These are phyloP conservation scores for Pyrus pyrifolia DNA, from an alignment of 306 rosid species.

Conservation along the genomic window DNA sequence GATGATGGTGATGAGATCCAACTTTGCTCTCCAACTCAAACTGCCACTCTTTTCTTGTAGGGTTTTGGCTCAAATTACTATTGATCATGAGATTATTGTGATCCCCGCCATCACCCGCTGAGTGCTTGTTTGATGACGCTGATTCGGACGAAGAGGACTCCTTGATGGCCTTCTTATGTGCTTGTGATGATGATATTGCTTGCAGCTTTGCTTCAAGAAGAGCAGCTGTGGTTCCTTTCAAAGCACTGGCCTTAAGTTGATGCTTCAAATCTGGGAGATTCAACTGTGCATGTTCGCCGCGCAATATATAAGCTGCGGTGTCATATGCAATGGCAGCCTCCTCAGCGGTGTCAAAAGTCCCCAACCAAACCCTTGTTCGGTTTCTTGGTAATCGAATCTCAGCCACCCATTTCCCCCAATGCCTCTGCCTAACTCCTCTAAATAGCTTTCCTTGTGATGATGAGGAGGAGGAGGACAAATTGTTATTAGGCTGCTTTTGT, in stretches of 20 bases:
- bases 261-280: constrained; percentile 75
- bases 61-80: constrained; percentile 19
- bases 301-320: constrained; percentile 80
- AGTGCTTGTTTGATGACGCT: neutral
- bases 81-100: constrained; percentile 2
- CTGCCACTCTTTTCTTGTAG: constrained; percentile 31
- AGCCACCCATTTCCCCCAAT: constrained; percentile 99
- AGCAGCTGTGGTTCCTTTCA: constrained; percentile 64
- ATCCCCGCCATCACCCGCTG: neutral
- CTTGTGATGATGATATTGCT: constrained; percentile 45
- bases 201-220: constrained; percentile 76
- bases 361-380: constrained; percentile 84
- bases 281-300: constrained; percentile 79
- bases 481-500: neutral
- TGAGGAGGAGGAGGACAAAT: neutral
- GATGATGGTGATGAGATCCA: constrained; percentile 21
- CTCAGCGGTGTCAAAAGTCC: constrained; percentile 84
- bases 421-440: constrained; percentile 93
- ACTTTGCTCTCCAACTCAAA: constrained; percentile 17
- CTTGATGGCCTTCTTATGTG: neutral
- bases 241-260: constrained; percentile 53
- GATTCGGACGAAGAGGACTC: neutral
- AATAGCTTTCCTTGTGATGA: constrained; percentile 41
- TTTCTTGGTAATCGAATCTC: constrained; percentile 90
- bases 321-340: constrained; percentile 93